phyloP scores from a whole-genome alignment of 1,284 basidiomycete genomes.

The Tilletia walkeri region DNA sequence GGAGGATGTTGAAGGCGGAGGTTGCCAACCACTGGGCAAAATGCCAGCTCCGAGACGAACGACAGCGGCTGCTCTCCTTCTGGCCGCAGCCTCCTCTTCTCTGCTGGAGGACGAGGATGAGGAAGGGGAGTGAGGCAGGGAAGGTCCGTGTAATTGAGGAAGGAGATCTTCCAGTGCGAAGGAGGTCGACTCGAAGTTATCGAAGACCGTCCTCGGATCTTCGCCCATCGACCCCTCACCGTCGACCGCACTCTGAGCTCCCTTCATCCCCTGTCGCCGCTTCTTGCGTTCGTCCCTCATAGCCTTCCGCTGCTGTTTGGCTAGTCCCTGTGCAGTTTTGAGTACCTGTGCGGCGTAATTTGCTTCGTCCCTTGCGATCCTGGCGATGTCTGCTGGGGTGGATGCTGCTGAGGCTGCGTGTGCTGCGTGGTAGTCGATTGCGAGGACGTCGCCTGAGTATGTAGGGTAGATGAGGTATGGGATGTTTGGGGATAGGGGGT shows the following conservation, averaged over 20 bases:
- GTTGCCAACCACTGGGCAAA: background rate
- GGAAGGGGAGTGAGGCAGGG: background rate
- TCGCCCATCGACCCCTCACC: too few species aligned
- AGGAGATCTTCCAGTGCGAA: background rate
- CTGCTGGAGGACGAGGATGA: background rate
- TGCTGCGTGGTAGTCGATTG: conserved; percentile 16
- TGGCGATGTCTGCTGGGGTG: background rate
- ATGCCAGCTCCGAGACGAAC: background rate
- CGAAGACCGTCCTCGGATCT: background rate
- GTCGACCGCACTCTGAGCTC: too few species aligned
- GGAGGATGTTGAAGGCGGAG: background rate
- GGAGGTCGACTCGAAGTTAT: conserved; percentile 3
- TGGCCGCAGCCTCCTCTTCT: background rate
- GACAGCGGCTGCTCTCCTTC: background rate
- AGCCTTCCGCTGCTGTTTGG: background rate
- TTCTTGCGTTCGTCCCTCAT: background rate
- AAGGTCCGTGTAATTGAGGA: background rate
- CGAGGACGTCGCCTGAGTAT: conserved; percentile 10
- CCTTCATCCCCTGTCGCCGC: background rate
- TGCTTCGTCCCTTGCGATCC: conserved; percentile 6
- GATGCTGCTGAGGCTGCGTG: background rate
- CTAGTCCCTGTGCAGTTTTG: background rate
- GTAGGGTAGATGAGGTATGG: conserved; percentile 11
- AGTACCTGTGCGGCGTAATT: background rate
- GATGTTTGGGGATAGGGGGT: background rate